phyloP scores from a whole-genome alignment of 1,284 basidiomycete species.

The Ceratobasidium sp. region DNA sequence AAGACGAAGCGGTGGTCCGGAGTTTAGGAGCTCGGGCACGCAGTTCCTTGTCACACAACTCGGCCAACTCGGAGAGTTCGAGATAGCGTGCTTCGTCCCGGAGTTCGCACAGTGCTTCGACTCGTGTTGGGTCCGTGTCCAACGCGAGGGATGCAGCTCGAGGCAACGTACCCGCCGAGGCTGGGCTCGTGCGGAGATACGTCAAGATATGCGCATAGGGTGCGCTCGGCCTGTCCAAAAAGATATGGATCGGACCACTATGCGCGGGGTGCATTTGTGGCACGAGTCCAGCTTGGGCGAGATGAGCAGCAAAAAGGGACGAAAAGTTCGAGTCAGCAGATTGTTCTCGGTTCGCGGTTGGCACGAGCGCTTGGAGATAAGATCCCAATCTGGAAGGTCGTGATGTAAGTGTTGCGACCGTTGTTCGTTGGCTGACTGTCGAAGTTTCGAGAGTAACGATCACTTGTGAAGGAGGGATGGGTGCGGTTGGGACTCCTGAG shows the following conservation, averaged over 20 bases:
- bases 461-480: slow-evolving; percentile 60
- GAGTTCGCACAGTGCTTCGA: slow-evolving; percentile 72
- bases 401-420: slow-evolving; percentile 67
- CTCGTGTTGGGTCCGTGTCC: slow-evolving; percentile 53
- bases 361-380: slow-evolving; percentile 60
- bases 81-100: slow-evolving; percentile 77
- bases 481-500: slow-evolving; percentile 60
- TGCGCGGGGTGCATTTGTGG: slow-evolving; percentile 28
- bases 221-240: slow-evolving; percentile 77
- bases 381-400: slow-evolving; percentile 68
- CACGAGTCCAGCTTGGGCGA: slow-evolving; percentile 38
- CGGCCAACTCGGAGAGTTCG: slow-evolving; percentile 37
- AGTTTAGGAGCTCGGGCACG: slow-evolving; percentile 47
- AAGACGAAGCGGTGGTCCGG: neutral
- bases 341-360: neutral
- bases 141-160: slow-evolving; percentile 59
- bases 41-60: slow-evolving; percentile 41
- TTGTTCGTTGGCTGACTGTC: slow-evolving; percentile 67
- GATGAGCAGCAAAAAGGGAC: slow-evolving; percentile 44
- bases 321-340: slow-evolving; percentile 45
- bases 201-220: slow-evolving; percentile 73
- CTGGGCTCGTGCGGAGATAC: slow-evolving; percentile 66
- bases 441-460: slow-evolving; percentile 75
- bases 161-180: slow-evolving; percentile 63
- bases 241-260: slow-evolving; percentile 66